These are phyloP conservation scores for Turnera subulata DNA, from an alignment of 345 rosid species.

Conservation along the genomic window DNA sequence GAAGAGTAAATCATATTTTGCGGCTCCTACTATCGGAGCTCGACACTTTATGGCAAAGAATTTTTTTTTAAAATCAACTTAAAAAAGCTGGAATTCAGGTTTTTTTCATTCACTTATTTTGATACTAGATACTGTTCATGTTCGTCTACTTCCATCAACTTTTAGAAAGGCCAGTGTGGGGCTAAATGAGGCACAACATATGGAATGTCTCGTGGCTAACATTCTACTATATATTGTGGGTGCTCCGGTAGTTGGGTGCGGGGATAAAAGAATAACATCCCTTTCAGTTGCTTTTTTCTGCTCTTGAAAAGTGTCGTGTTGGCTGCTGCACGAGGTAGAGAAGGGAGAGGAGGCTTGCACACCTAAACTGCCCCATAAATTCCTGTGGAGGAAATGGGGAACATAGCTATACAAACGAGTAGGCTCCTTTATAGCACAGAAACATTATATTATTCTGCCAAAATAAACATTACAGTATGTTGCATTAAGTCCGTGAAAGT, in stretches of 20 bases:
- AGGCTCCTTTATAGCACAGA: no score
- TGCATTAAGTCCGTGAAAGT: no score
- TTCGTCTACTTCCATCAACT: background rate
- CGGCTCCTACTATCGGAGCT: no score
- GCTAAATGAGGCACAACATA: conserved; percentile 8
- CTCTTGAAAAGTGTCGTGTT: conserved; percentile 1
- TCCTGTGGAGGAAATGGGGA: conserved; percentile 51
- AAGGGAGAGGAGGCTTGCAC: background rate
- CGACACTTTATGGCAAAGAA: background rate
- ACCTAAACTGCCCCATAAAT: conserved; percentile 31
- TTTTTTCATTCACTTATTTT: background rate
- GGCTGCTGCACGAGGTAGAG: background rate
- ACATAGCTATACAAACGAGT: no score
- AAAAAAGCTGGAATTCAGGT: background rate
- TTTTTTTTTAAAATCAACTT: background rate
- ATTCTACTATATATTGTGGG: background rate
- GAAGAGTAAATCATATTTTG: no score
- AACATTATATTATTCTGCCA: no score
- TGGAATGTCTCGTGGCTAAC: conserved; percentile 21
- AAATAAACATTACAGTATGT: no score
- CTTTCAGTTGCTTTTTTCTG: conserved; percentile 35
- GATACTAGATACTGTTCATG: background rate
- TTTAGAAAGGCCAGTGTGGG: conserved; percentile 11
- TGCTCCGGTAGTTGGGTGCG: background rate
- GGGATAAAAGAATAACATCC: conserved; percentile 21